Base-by-base conservation (phyloP, 768 basidiomycete genomes). In the Naganishia friedmannii region DNA sequence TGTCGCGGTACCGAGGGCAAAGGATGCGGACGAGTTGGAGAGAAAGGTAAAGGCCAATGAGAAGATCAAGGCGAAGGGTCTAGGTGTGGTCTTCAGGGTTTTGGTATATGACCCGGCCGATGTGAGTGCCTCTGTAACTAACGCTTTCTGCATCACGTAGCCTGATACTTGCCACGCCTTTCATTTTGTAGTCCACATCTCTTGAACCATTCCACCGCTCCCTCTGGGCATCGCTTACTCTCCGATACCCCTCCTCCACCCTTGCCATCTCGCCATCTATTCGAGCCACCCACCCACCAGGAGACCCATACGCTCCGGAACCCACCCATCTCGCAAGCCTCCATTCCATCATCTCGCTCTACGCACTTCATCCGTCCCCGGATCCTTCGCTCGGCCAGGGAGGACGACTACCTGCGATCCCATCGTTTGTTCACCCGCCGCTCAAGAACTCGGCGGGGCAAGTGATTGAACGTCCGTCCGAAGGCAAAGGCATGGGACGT, bases 161-260 rank as follows among this genome's bases (percentile, higher is more conserved):
- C 71, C 1, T 51, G 17, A 19, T 29, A 34, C n/a, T 29, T 0
- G 23, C 48, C 29, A 19, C 34, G 54, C 37, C 46, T 9, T 5
- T 48, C 13, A 26, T 39, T 17, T 28, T 39, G 7, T 63, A 80
- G 79, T 70, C 77, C 21, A 66, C 76, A 29, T 78, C 78, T 1
- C 77, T 79, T 72, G 74, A 77, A 12, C 78, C 79, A 4, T 80
- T 80, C 76, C 75, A 78, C 53, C 77, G 79, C 13, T 79, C 78
- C 13, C 74, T 80, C 29, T 69, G 73, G 17, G 79, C 79, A 29
- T 78, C 78, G 3, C 69, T 80, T 2, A 77, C 78, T 5, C 74
- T 78, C 9, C 77, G 79, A 8, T 80, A 75, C 77, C 75, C 78
- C 21, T 69, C 74, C 3, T 63, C 48, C 54, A 26, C 69, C 7